Base-by-base conservation (phyloP, 805 yeast genomes). In the Myxozyma neotropica region DNA sequence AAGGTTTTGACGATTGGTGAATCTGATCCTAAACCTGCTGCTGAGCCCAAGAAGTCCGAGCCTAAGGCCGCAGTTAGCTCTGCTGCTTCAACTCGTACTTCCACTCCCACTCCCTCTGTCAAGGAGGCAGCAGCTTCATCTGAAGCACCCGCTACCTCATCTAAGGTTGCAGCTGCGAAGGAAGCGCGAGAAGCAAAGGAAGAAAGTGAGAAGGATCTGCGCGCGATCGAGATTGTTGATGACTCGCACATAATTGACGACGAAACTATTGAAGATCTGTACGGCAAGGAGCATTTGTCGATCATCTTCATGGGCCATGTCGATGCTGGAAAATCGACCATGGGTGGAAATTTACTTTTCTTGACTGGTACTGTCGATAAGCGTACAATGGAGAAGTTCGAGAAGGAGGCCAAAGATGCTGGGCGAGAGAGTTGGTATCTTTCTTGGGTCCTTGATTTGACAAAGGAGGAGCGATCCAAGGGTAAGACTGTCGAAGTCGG, bases 341-440 rank as follows among this genome's bases (percentile, higher is more conserved):
- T 94, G 96, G 99, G 99, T 74, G 99, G 99, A 78, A 94, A 94
- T 77, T 80, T 94, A 68, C 82, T 94, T 66, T 93, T 81, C 73
- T 80, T 94, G 71, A 93, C 98, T 23, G 98, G 98, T 63, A 89
- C 97, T 49, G 99, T 94, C 62, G 99, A 94, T 77, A 94, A 94
- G 81, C 89, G 99, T 80, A 93, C 97, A 21, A 94, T 94, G 67
- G 99, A 94, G 69, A 94, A 94, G 76, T 93, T 93, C 74, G 98
- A 94, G 80, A 85, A 92, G 75, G 99, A 94, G 78, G 99, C 99
- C 61, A 91, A 91, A 76, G 99, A 94, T 70, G 98, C 98, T 47
- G 98, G 99, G 75, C 88, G 98, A 80, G 99, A 94, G 80, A 97
- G 97, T 76, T 94, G 99, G 99, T 94, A 94, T 75, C 80, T 94